Evolutionary conservation across 2,329 filamentous ascomycete species (phyloP).

Genomic region (Didymella sp.): DNA sequence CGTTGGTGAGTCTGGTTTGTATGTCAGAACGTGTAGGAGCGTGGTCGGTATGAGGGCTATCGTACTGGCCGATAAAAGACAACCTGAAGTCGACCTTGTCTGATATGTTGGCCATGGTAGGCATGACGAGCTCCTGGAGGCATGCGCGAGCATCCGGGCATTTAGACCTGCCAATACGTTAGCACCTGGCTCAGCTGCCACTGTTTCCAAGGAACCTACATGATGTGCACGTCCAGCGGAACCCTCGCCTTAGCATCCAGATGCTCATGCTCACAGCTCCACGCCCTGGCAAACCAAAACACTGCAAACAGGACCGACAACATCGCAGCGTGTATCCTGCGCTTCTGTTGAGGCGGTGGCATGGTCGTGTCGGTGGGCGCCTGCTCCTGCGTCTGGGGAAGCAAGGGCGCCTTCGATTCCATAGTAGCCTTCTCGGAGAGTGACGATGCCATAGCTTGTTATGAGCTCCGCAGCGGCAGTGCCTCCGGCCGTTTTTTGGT

Average conservation of each 20-base stretch:
- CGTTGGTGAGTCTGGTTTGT: slow-evolving; percentile 64
- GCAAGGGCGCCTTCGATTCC: slow-evolving; percentile 42
- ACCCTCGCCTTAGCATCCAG: slow-evolving; percentile 56
- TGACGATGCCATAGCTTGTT: slow-evolving; percentile 11
- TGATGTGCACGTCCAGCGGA: slow-evolving; percentile 91
- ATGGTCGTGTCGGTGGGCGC: slow-evolving; percentile 24
- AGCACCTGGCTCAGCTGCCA: background rate
- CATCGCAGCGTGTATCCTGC: slow-evolving; percentile 37
- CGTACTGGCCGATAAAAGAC: slow-evolving; percentile 84
- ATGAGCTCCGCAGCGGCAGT: slow-evolving; percentile 10
- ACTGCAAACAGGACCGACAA: slow-evolving; percentile 38
- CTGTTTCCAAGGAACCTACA: slow-evolving; percentile 55
- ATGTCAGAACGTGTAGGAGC: background rate
- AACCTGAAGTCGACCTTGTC: slow-evolving; percentile 90
- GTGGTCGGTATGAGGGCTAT: background rate
- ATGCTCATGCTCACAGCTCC: slow-evolving; percentile 39
- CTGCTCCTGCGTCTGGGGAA: slow-evolving; percentile 29
- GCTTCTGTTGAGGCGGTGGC: slow-evolving; percentile 27
- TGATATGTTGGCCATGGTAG: slow-evolving; percentile 80
- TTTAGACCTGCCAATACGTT: slow-evolving; percentile 60
- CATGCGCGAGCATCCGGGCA: slow-evolving; percentile 91
- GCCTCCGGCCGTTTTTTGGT: slow-evolving; percentile 7
- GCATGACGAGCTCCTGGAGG: slow-evolving; percentile 79
- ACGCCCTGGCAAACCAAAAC: slow-evolving; percentile 41
- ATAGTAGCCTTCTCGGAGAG: slow-evolving; percentile 24